Base-by-base conservation (phyloP, 805 yeast genomes). In the Metschnikowia shivogae region DNA sequence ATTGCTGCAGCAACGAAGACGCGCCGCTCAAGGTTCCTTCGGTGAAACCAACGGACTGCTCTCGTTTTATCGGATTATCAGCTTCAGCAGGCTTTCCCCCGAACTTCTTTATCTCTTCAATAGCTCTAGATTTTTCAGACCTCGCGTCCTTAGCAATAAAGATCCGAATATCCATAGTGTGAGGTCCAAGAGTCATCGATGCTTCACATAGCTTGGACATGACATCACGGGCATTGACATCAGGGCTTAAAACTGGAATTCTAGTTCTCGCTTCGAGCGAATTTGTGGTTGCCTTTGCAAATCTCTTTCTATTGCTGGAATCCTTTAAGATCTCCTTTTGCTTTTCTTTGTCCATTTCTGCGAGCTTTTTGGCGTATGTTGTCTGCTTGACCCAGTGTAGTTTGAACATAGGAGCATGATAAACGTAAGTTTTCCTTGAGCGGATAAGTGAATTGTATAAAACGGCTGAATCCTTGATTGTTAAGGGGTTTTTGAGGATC, bases 121-220 rank as follows among this genome's bases (percentile, higher is more conserved):
- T 59, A 50, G 51, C 68, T 43, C 69, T 72, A 29, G 69, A 61
- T 52, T 65, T 71, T 50, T 82, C 88, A 20, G 77, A 72, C 33
- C 80, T 77, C 33, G 88, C 95, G 56, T 89, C 96, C 56, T 87
- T 86, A 42, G 89, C 77, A n/a, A 89, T 82, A 64, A 86, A 93
- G 28, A 93, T 63, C 48, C 95, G 70, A 1, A 85, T 75, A 33
- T 82, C 88, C 64, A 88, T 88, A 0, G 70, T 64, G 64, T 92
- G 99, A 0, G 97, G 96, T 0, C 97, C 98, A 19, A 85, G 73
- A 9, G 73, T 70, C 65, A 89, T 64, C 1, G 70, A 66, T 48
- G 90, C 81, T 54, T 90, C 97, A 54, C 92, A 80, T 45, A 93
- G 68, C 60, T 89, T 89, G 48, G 89, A 84, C 96, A 90, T 89